Percentiles rank a stretch among this genome's conserved stretches.
phyloP scores from a whole-genome alignment of 148 eudicot species.

The Rhododendron ovatum region DNA sequence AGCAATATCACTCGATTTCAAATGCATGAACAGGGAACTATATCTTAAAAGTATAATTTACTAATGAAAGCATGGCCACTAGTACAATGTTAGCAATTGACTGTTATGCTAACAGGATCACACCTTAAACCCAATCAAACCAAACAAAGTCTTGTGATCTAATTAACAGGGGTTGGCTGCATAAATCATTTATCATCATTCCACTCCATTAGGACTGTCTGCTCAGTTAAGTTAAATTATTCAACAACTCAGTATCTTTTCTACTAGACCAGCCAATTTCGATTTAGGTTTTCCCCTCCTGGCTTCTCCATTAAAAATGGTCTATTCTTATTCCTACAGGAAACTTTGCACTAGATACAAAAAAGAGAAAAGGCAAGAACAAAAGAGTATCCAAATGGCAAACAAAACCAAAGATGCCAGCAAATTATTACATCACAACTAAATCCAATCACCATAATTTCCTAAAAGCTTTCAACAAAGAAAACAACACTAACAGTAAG shows the following conservation, averaged over 20 bases:
- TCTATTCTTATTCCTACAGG: not conserved
- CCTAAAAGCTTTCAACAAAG: not conserved
- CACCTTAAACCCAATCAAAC: not conserved
- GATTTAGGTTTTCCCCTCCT: not conserved
- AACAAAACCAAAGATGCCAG: not conserved
- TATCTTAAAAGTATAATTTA: no score
- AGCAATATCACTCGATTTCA: conserved; percentile 1
- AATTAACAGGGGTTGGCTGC: not conserved
- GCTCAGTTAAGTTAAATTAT: not conserved
- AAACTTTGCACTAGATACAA: not conserved
- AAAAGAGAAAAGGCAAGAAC: not conserved
- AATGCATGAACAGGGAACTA: not conserved
- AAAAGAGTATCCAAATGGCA: not conserved
- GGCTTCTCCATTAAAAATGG: not conserved
- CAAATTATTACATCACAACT: not conserved
- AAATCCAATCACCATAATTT: not conserved
- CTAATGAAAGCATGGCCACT: not conserved
- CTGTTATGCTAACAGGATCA: not conserved
- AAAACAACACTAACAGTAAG: not conserved
- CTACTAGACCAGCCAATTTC: not conserved
- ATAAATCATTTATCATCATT: not conserved
- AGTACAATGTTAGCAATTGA: not conserved
- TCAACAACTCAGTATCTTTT: not conserved
- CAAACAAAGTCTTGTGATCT: not conserved
- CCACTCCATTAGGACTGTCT: not conserved